Evolutionary conservation across 768 basidiomycete species (phyloP).

Genomic region (Phaffia tasmanica): DNA sequence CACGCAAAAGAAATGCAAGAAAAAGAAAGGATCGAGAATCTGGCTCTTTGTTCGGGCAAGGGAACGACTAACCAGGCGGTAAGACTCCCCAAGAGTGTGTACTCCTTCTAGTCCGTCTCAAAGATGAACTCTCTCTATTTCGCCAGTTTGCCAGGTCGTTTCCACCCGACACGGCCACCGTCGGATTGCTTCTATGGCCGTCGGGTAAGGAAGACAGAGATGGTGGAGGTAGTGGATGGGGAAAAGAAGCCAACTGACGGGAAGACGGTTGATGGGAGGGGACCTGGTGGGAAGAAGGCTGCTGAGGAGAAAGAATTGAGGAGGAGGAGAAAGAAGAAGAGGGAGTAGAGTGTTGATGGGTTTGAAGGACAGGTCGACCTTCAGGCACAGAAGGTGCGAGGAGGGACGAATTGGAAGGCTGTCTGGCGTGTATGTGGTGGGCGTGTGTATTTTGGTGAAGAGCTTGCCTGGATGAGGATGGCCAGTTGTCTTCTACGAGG

Average conservation of each 20-base stretch:
- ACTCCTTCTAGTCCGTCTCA: neutral
- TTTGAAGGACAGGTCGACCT: neutral
- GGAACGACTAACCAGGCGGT: slow-evolving; percentile 12
- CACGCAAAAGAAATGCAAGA: too few relatives aligned
- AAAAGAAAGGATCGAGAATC: neutral
- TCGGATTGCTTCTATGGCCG: slow-evolving; percentile 8
- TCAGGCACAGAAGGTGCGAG: too few relatives aligned
- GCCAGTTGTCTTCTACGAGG: too few relatives aligned
- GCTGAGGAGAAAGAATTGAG: neutral
- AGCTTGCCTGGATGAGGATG: too few relatives aligned
- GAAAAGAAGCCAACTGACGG: neutral
- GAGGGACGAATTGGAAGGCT: too few relatives aligned
- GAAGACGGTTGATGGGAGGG: neutral
- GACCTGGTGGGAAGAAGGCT: slow-evolving; percentile 6
- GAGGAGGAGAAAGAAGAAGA: neutral
- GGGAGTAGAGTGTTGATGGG: neutral
- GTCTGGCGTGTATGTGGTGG: too few relatives aligned
- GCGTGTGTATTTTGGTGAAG: too few relatives aligned
- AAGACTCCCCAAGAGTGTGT: slow-evolving; percentile 5
- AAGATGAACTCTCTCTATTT: neutral
- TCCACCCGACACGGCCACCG: slow-evolving; percentile 1
- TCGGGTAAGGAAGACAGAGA: neutral
- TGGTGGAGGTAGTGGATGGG: neutral
- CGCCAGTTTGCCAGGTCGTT: neutral
- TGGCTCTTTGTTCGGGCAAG: neutral